These are phyloP conservation scores for Exophiala oligosperma DNA, from an alignment of 2,329 filamentous ascomycete species.

Conservation along the genomic window DNA sequence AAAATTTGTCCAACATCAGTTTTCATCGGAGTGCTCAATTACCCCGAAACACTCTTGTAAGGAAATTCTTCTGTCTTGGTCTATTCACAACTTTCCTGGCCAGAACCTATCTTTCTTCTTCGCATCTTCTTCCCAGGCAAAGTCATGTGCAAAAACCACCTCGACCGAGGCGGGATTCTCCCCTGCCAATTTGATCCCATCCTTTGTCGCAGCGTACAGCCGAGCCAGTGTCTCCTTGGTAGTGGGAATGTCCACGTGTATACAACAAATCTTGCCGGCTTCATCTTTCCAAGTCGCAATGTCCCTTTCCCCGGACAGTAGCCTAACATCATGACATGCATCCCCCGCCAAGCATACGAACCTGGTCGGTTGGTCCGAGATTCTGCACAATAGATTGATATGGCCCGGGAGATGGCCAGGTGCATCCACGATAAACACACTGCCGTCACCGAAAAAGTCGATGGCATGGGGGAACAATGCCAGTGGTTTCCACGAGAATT, in stretches of 20 bases:
- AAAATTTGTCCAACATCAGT: too few relatives aligned
- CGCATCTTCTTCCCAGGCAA: constrained; percentile 32
- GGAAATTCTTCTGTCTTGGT: too few relatives aligned
- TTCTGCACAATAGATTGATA: constrained; percentile 34
- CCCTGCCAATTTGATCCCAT: constrained; percentile 19
- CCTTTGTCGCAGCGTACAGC: constrained; percentile 18
- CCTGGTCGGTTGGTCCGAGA: constrained; percentile 21
- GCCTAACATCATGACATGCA: constrained; percentile 35
- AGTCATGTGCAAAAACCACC: constrained; percentile 36
- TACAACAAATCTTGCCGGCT: constrained; percentile 32
- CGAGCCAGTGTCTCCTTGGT: constrained; percentile 31
- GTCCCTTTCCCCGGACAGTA: constrained; percentile 33
- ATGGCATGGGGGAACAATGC: constrained; percentile 27
- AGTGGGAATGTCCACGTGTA: constrained; percentile 31
- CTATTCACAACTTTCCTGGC: constrained; percentile 12
- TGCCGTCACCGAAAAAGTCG: constrained; percentile 34
- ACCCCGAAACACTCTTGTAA: too few relatives aligned
- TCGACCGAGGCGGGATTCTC: constrained; percentile 31
- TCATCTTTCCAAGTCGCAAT: constrained; percentile 34
- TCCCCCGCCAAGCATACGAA: constrained; percentile 36
- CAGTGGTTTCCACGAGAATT: constrained; percentile 24
- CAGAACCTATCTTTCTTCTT: constrained; percentile 23
- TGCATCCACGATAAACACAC: constrained; percentile 33
- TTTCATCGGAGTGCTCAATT: too few relatives aligned
- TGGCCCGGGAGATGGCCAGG: constrained; percentile 37